These are phyloP conservation scores for Termitomyces sp. DNA, from an alignment of 768 basidiomycete species.

Conservation along the genomic window DNA sequence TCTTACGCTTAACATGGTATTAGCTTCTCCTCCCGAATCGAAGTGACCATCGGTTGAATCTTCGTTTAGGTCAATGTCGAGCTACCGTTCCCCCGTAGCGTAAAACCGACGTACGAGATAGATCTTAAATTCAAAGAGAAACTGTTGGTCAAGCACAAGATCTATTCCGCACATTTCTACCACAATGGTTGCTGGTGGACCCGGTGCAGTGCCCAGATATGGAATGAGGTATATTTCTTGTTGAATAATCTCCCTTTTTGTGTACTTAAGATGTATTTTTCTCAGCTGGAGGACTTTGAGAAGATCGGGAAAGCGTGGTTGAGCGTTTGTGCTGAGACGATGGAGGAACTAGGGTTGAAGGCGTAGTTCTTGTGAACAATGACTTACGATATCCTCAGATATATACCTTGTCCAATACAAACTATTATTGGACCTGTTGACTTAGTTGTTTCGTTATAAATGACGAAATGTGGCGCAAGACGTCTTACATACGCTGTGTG, in stretches of 20 bases:
- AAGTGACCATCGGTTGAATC: background rate
- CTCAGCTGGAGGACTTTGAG: slow-evolving; percentile 40
- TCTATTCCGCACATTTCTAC: slow-evolving; percentile 30
- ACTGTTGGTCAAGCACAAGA: slow-evolving; percentile 31
- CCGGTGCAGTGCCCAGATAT: slow-evolving; percentile 44
- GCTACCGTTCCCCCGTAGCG: slow-evolving; percentile 31
- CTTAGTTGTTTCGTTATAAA: background rate
- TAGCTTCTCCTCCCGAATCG: background rate
- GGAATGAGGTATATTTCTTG: slow-evolving; percentile 33
- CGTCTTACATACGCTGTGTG: slow-evolving; percentile 7
- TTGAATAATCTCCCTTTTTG: background rate
- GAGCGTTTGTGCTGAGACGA: slow-evolving; percentile 30
- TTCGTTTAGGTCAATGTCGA: slow-evolving; percentile 35
- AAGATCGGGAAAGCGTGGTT: slow-evolving; percentile 34
- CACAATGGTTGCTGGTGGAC: slow-evolving; percentile 45
- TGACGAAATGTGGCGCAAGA: slow-evolving; percentile 15
- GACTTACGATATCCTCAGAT: background rate
- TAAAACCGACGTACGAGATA: slow-evolving; percentile 20
- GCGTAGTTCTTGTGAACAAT: background rate
- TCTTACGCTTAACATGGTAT: slow-evolving; percentile 73
- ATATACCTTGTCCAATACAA: background rate
- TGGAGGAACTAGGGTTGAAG: slow-evolving; percentile 20
- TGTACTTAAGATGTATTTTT: background rate
- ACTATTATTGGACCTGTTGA: background rate
- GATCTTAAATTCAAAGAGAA: slow-evolving; percentile 24